These are phyloP conservation scores for Pyrenochaeta sp. DNA, from an alignment of 2,329 filamentous ascomycete species.

Conservation along the genomic window DNA sequence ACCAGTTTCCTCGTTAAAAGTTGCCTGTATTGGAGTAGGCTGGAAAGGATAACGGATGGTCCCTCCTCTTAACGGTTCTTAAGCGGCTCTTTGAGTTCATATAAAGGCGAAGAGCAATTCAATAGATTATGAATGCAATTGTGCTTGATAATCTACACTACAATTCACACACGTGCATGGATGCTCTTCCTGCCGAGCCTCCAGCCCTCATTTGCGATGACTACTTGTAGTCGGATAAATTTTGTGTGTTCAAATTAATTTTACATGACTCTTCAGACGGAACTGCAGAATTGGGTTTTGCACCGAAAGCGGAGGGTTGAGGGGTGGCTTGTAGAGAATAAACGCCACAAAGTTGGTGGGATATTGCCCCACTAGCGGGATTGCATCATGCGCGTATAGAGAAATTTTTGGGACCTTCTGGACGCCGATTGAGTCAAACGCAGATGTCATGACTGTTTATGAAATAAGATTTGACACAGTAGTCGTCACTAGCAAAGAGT, in stretches of 20 bases:
- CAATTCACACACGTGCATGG: neutral
- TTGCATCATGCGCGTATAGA: conserved; percentile 45
- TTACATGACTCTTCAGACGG: too few species aligned
- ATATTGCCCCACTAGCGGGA: conserved; percentile 28
- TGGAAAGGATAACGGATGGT: conserved; percentile 16
- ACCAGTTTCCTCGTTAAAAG: conserved; percentile 15
- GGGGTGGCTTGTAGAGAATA: neutral
- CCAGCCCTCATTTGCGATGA: neutral
- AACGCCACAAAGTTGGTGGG: conserved; percentile 19
- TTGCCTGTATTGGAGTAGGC: conserved; percentile 23
- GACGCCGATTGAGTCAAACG: conserved; percentile 24
- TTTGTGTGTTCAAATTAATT: neutral
- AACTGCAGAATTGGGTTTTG: neutral
- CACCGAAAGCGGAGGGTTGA: conserved; percentile 10
- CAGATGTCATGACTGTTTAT: conserved; percentile 15
- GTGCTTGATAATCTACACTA: neutral
- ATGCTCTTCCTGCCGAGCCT: neutral
- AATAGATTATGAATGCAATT: conserved; percentile 29
- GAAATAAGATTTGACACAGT: conserved; percentile 10
- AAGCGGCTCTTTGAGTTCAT: conserved; percentile 6
- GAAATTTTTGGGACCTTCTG: conserved; percentile 36
- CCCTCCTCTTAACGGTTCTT: conserved; percentile 10
- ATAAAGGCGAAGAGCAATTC: conserved; percentile 3
- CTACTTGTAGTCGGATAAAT: neutral
- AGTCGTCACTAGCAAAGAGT: conserved; percentile 17